A percentile compares a stretch with the other conserved stretches of the same genome.
phyloP scores from a whole-genome alignment of 345 rosid genomes.

The Citrus sp. region DNA sequence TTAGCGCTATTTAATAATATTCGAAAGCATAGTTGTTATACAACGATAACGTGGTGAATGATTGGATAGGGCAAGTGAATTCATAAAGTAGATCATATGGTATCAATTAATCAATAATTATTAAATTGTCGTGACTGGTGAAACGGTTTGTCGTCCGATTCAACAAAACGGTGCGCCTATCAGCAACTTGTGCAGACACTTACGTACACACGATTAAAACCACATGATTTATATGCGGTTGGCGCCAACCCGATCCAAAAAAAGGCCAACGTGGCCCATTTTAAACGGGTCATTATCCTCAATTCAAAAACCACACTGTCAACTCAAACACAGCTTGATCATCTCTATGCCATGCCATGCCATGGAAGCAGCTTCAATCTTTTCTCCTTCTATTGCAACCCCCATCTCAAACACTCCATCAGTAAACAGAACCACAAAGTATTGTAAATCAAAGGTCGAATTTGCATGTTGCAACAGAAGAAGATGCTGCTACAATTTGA shows the following conservation, averaged over 20 bases:
- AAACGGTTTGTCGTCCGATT: background rate
- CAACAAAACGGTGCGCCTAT: background rate
- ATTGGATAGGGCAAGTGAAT: no score
- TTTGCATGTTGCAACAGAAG: constrained; percentile 7
- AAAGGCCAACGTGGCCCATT: constrained; percentile 35
- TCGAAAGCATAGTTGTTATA: no score
- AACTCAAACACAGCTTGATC: background rate
- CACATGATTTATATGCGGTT: constrained; percentile 25
- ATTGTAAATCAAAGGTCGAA: constrained; percentile 24
- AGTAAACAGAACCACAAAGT: background rate
- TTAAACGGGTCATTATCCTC: constrained; percentile 17
- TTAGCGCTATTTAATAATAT: no score
- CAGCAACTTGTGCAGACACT: background rate
- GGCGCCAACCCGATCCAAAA: constrained; percentile 34
- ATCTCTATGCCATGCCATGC: constrained; percentile 21
- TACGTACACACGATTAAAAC: background rate
- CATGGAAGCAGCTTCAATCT: constrained; percentile 44
- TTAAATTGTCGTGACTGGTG: no score
- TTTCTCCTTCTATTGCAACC: constrained; percentile 24
- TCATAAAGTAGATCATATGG: no score
- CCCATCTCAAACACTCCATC: constrained; percentile 13
- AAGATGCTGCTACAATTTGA: constrained; percentile 5
- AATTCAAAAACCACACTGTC: background rate
- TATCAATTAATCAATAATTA: no score
- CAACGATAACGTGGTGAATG: no score